These are phyloP conservation scores for Penicillium lividum DNA, from an alignment of 495 filamentous ascomycete genomes.

Conservation along the genomic window DNA sequence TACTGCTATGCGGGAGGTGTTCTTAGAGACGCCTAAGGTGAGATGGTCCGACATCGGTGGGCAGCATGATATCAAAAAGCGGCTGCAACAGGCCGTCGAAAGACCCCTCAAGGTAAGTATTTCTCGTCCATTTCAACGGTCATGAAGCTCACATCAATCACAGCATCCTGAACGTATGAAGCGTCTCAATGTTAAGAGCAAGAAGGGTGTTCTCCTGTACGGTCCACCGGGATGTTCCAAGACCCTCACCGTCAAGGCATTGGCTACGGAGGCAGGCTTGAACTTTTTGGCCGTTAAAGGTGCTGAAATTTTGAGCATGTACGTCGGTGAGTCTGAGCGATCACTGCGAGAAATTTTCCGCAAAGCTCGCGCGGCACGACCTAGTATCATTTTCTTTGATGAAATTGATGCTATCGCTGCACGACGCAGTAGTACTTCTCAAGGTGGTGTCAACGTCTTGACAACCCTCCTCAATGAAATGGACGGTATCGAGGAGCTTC, in stretches of 20 bases:
- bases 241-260: slow-evolving; percentile 87
- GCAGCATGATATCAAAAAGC: slow-evolving; percentile 74
- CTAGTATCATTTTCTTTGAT: slow-evolving; percentile 97
- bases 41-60: slow-evolving; percentile 91
- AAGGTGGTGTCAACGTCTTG: slow-evolving; percentile 73
- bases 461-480: slow-evolving; percentile 94
- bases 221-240: slow-evolving; percentile 96
- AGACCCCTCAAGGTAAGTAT: slow-evolving; percentile 62
- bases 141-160: slow-evolving; percentile 11
- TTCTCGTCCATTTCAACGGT: neutral
- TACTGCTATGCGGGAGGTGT: slow-evolving; percentile 87
- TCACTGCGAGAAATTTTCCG: slow-evolving; percentile 85
- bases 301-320: slow-evolving; percentile 95
- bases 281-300: slow-evolving; percentile 97
- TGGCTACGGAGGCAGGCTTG: slow-evolving; percentile 86
- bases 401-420: slow-evolving; percentile 95
- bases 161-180: slow-evolving; percentile 61
- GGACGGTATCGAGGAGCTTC: slow-evolving; percentile 87
- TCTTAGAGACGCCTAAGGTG: slow-evolving; percentile 83
- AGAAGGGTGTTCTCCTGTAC: slow-evolving; percentile 86
- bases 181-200: slow-evolving; percentile 62
- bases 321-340: slow-evolving; percentile 94
- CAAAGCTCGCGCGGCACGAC: slow-evolving; percentile 80
- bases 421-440: slow-evolving; percentile 56
- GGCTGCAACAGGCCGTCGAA: slow-evolving; percentile 63